Conservation (phyloP, 108 stramenopile species). For the Craspedostauros australis region DNA sequence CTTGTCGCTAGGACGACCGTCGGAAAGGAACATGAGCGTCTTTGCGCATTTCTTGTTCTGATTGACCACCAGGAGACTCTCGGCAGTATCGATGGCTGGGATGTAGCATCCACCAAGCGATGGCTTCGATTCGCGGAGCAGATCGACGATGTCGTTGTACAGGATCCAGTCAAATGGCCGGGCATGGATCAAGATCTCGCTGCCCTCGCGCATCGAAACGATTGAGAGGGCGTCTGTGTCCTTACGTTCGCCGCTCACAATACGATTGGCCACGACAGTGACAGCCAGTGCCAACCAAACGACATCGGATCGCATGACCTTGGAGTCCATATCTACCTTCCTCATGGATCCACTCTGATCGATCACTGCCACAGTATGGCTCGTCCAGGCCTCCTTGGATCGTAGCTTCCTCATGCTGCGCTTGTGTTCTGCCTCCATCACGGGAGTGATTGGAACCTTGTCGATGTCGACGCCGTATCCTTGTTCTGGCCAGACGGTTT, state of each 20-base stretch:
- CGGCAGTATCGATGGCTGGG: slow-evolving; percentile 23
- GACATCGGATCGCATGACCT: slow-evolving; percentile 17
- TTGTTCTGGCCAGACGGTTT: neutral
- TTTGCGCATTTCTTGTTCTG: slow-evolving; percentile 14
- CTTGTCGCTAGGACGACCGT: slow-evolving; percentile 26
- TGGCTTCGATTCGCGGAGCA: slow-evolving; percentile 15
- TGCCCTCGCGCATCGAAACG: slow-evolving; percentile 21
- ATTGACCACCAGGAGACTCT: slow-evolving; percentile 15
- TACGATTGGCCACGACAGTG: slow-evolving; percentile 22
- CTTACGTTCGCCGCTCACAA: neutral
- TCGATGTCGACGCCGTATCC: neutral
- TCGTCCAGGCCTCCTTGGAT: slow-evolving; percentile 28
- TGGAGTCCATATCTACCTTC: slow-evolving; percentile 21
- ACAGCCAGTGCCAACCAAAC: slow-evolving; percentile 34
- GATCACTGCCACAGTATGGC: slow-evolving; percentile 34
- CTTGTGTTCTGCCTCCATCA: neutral
- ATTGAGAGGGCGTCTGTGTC: slow-evolving; percentile 18
- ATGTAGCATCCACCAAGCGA: slow-evolving; percentile 23
- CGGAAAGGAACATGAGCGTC: slow-evolving; percentile 26
- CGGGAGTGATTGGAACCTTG: neutral
- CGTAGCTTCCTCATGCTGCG: too few species aligned
- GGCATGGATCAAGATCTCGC: slow-evolving; percentile 5
- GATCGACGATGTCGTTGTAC: slow-evolving; percentile 31
- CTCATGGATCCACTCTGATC: slow-evolving; percentile 33
- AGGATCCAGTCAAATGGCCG: slow-evolving; percentile 27